Base-by-base conservation (phyloP, 257 asterid genomes). In the Cordia subcordata region DNA sequence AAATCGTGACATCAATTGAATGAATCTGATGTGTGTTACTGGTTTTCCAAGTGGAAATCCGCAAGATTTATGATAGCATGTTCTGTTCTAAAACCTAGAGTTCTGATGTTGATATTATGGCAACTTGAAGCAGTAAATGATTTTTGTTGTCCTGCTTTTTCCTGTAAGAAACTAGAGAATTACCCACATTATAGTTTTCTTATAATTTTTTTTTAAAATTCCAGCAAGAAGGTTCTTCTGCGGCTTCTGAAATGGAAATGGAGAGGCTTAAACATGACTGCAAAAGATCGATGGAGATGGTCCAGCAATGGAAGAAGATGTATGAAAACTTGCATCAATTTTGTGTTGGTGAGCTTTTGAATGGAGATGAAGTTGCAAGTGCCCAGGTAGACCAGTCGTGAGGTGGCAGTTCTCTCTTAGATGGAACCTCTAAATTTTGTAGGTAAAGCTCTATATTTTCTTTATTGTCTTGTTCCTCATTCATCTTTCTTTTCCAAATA, bases 161-260 rank as follows among this genome's bases (percentile, higher is more conserved):
- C 55, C 60, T 39, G 47, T 10, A 1, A 2, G 47, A 10, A 42
- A 10, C 47, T 42, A 2, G 47, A 42, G 15, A 2, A 10, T 42
- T 42, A 10, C 10, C 47, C 15, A 18, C 44, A 60, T 53, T 45
- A 53, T 39, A 16, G 32, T 10, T 19, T 17, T 33, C 1, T 37
- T 17, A 18, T 10, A 8, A 10, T 6, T 13, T 62, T 35, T 13
- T 15, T n/a, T n/a, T n/a, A n/a, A n/a, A 42, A n/a, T 42, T 57
- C 20, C 75, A 88, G 96, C 83, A 83, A 77, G 81, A 77, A 68
- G 87, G 95, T 50, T 85, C 97, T 62, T 73, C 84, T 51, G 94
- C 85, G 23, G 94, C 96, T 58, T 76, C 80, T 58, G 86, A 83
- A 80, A 77, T 85, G 75, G 95, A 93, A 11, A 65, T 83, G 32